phyloP scores from a whole-genome alignment of 2,329 filamentous ascomycete genomes.

The Alternaria solani region DNA sequence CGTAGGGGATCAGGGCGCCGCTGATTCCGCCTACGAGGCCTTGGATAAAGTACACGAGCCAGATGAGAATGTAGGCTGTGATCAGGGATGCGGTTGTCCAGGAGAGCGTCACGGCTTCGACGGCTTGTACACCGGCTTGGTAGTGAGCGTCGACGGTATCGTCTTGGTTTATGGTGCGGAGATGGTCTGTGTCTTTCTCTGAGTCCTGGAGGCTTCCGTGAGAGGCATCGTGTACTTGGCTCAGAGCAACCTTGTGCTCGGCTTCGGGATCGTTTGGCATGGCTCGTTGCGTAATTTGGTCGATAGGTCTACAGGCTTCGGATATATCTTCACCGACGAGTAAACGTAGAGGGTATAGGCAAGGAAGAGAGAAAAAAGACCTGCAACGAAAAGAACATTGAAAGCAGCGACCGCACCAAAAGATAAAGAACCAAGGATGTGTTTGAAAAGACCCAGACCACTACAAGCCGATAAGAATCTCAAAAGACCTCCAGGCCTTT shows the following conservation, averaged over 20 bases:
- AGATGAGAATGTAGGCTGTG: constrained; percentile 13
- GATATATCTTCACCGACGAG: neutral
- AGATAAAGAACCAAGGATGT: neutral
- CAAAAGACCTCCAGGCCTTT: neutral
- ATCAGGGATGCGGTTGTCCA: constrained; percentile 11
- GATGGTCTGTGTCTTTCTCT: neutral
- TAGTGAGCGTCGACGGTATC: neutral
- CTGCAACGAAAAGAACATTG: neutral
- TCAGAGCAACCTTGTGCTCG: neutral
- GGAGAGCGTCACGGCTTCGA: constrained; percentile 8
- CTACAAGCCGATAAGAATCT: neutral
- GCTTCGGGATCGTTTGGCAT: neutral
- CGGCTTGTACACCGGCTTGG: constrained; percentile 10
- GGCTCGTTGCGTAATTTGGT: neutral
- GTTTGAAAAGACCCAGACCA: neutral
- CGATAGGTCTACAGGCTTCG: neutral
- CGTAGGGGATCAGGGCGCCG: constrained; percentile 47
- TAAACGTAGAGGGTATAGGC: neutral
- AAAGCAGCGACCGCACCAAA: neutral
- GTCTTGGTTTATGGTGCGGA: neutral
- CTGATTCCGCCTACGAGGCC: constrained; percentile 52
- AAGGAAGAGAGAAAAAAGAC: neutral
- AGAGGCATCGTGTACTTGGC: neutral
- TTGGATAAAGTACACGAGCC: constrained; percentile 51
- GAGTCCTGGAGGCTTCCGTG: neutral